phyloP scores from a whole-genome alignment of 768 basidiomycete genomes.

The Floccularia luteovirens region DNA sequence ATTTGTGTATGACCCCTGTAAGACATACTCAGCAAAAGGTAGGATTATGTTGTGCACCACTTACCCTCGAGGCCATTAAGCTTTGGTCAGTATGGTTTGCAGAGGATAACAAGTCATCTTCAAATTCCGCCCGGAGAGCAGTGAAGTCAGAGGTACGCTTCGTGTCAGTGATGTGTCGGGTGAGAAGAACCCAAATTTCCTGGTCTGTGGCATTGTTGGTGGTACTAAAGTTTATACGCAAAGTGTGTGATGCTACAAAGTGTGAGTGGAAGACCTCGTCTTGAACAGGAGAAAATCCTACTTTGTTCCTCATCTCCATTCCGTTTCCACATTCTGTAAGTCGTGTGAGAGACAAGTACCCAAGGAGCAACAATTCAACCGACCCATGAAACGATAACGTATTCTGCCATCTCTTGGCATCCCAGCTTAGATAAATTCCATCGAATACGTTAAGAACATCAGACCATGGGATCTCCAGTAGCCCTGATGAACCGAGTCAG shows the following conservation, averaged over 20 bases:
- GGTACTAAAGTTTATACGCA: slow-evolving; percentile 23
- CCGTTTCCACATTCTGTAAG: slow-evolving; percentile 42
- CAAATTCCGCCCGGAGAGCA: slow-evolving; percentile 47
- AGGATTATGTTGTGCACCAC: not conserved
- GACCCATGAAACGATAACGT: slow-evolving; percentile 62
- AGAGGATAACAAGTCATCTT: slow-evolving; percentile 25
- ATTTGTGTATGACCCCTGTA: slow-evolving; percentile 44
- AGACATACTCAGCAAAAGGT: not conserved
- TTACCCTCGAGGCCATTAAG: slow-evolving; percentile 31
- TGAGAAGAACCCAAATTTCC: slow-evolving; percentile 78
- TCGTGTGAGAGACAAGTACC: slow-evolving; percentile 5
- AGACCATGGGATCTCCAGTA: slow-evolving; percentile 67
- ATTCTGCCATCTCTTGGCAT: slow-evolving; percentile 53
- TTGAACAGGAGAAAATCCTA: slow-evolving; percentile 6
- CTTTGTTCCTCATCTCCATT: slow-evolving; percentile 20
- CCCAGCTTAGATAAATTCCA: slow-evolving; percentile 83
- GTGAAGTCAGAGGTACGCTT: slow-evolving; percentile 59
- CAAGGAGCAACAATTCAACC: slow-evolving; percentile 9
- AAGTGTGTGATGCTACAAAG: slow-evolving; percentile 30
- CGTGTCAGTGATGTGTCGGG: slow-evolving; percentile 65
- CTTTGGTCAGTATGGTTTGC: slow-evolving; percentile 18
- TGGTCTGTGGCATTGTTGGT: slow-evolving; percentile 14
- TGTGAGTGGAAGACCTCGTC: slow-evolving; percentile 8
- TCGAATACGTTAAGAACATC: slow-evolving; percentile 69
- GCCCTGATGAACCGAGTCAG: slow-evolving; percentile 21